A percentile compares a stretch with the other conserved stretches of the same genome.
phyloP scores from a whole-genome alignment of 2,329 filamentous ascomycete species.

The Colletotrichum eremochloae region DNA sequence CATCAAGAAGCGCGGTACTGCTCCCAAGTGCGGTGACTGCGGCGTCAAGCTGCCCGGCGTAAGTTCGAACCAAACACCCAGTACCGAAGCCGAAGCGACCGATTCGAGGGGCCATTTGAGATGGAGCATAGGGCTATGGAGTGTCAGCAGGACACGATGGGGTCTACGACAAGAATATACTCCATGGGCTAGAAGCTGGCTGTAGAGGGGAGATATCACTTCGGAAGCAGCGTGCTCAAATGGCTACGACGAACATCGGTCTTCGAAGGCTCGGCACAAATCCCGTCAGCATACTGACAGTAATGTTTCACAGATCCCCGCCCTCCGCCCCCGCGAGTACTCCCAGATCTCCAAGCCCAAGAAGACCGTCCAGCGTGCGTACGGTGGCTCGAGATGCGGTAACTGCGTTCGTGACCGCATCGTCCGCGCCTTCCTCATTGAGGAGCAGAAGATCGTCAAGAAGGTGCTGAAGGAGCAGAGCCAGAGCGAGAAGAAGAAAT shows the following conservation, averaged over 20 bases:
- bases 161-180: neutral
- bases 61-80: conserved; percentile 65
- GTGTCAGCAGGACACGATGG: neutral
- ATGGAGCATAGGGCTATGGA: conserved; percentile 13
- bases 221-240: conserved; percentile 24
- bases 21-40: conserved; percentile 99
- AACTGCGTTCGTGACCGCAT: conserved; percentile 99
- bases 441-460: conserved; percentile 99
- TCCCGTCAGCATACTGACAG: conserved; percentile 13
- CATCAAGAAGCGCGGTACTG: conserved; percentile 99
- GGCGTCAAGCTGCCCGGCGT: conserved; percentile 97
- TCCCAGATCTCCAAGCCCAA: conserved; percentile 96
- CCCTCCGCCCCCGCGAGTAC: conserved; percentile 98
- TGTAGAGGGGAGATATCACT: neutral
- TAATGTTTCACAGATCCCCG: conserved; percentile 76
- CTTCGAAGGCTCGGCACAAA: neutral
- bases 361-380: conserved; percentile 99
- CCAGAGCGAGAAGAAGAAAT: conserved; percentile 77
- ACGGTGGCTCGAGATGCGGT: conserved; percentile 97
- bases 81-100: conserved; percentile 23
- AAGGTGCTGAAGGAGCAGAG: conserved; percentile 99
- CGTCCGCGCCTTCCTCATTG: conserved; percentile 98
- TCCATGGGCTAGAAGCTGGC: neutral
- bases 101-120: conserved; percentile 23
- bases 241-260: conserved; percentile 11